Evolutionary conservation across 2,329 filamentous ascomycete genomes (phyloP).

Genomic region (Kalaharituber pfeilii): DNA sequence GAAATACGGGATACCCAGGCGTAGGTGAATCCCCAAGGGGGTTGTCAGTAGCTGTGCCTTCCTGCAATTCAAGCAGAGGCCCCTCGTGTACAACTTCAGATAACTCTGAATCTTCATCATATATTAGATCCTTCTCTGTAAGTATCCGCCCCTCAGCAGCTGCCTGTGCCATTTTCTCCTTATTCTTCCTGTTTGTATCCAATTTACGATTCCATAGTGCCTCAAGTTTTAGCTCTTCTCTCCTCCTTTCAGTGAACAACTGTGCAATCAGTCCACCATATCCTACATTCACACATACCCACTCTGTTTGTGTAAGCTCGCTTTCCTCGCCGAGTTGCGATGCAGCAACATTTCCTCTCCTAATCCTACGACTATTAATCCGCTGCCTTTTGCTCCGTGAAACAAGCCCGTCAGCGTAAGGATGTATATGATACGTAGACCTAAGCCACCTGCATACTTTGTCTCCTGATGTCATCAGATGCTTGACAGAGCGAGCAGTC

Average conservation of each 20-base stretch:
- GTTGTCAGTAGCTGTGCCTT: not conserved
- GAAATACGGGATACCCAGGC: not conserved
- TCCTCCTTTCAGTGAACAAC: slow-evolving; percentile 54
- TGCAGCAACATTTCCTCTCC: slow-evolving; percentile 64
- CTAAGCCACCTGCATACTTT: slow-evolving; percentile 77
- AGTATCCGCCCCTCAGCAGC: slow-evolving; percentile 18
- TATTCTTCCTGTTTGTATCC: slow-evolving; percentile 27
- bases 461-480: slow-evolving; percentile 79
- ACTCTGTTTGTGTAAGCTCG: slow-evolving; percentile 71
- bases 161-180: slow-evolving; percentile 20
- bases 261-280: slow-evolving; percentile 50
- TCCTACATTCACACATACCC: slow-evolving; percentile 87
- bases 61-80: not conserved
- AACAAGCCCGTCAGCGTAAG: slow-evolving; percentile 71
- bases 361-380: slow-evolving; percentile 62
- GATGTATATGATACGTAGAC: slow-evolving; percentile 50
- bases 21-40: not conserved
- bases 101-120: not conserved
- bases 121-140: slow-evolving; percentile 3
- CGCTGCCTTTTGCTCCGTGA: slow-evolving; percentile 83
- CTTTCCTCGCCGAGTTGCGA: slow-evolving; percentile 44
- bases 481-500: slow-evolving; percentile 79
- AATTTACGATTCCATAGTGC: slow-evolving; percentile 39
- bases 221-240: slow-evolving; percentile 49
- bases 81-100: not conserved